Evolutionary conservation across 2,329 filamentous ascomycete species (phyloP), one percentile per base, ranked within the genome.

Genomic region (Alternaria dauci): DNA sequence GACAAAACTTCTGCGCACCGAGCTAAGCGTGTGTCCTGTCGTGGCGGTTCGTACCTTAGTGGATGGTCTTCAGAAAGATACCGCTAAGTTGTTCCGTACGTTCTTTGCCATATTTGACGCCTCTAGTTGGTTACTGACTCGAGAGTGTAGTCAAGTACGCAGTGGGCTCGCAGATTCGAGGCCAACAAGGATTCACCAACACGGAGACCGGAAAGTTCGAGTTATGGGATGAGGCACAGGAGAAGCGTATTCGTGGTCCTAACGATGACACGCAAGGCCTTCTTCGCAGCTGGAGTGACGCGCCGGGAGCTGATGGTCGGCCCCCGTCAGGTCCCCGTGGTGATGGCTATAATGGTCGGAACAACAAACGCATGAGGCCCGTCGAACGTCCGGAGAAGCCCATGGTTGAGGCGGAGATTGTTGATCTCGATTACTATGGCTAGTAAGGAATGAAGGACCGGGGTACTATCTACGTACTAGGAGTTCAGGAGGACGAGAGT

Each of bases 1-100:
- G 0, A 94, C 94, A 0, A 92, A 93, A 65, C 83, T 84, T 18
- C 85, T 99, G 61, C 88, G 89, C 53, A 81, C 84, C 38, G 89
- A 95, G 76, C 90, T 97, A 56, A 86, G 87, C 68, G 84, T 85
- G 4, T 87, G 94, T 30, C 93, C 90, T 0, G 89, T 98, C 28
- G 88, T 91, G 62, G 70, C 70, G 1, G 61, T 62, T 2, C 63
- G 65, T 14, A 48, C 47, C 0, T 55, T 76, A 4, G 70, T 73
- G 1, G 48, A 66, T 8, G 57, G 65, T 2, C 62, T 76, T 1
- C 64, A 70, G 4, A 65, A 59, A 12, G 73, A 76, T n/a, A 66
- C 63, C 0, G 68, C 65, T 0, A 55, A 64, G 12, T 50, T 76
- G 3, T 66, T 74, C 7, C 25, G 73, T 76, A 55, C 20, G 65